Percentiles rank a stretch among this genome's conserved stretches.
Evolutionary conservation across 495 filamentous ascomycete species (phyloP).

Genomic region (Lentithecium fluviatile): DNA sequence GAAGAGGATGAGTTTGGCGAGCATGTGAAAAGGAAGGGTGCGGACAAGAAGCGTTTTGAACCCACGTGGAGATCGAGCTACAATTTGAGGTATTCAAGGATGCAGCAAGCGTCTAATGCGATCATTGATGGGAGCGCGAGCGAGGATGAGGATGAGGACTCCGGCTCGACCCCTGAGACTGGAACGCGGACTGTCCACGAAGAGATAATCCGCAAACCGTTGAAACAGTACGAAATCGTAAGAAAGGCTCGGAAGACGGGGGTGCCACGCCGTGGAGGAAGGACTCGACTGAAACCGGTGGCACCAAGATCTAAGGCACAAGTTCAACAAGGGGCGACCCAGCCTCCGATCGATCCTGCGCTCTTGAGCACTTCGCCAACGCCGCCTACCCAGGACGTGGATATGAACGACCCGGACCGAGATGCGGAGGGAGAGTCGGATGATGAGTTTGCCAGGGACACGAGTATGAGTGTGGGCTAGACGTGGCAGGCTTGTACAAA

Average conservation of each 20-base stretch:
- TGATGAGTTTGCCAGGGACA: slow-evolving; percentile 10
- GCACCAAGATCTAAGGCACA: not conserved
- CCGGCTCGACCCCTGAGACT: no score
- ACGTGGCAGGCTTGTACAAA: no score
- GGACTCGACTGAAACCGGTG: no score
- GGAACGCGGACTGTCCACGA: no score
- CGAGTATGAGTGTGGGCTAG: not conserved
- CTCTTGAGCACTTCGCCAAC: not conserved
- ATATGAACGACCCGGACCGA: not conserved
- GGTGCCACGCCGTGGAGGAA: no score
- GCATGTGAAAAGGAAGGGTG: slow-evolving; percentile 14
- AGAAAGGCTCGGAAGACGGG: no score
- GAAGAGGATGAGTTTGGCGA: slow-evolving; percentile 25
- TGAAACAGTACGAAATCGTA: no score
- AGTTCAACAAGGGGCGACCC: not conserved
- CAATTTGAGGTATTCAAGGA: not conserved
- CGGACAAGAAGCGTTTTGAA: not conserved
- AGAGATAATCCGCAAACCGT: no score
- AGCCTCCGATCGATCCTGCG: not conserved
- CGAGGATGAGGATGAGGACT: no score
- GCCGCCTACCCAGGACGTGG: not conserved
- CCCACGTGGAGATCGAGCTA: not conserved
- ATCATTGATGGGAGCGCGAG: no score
- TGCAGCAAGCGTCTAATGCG: not conserved
- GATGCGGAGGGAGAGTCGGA: slow-evolving; percentile 28